Base-by-base conservation (phyloP, 257 asterid genomes). In the Pogostemon cablin region DNA sequence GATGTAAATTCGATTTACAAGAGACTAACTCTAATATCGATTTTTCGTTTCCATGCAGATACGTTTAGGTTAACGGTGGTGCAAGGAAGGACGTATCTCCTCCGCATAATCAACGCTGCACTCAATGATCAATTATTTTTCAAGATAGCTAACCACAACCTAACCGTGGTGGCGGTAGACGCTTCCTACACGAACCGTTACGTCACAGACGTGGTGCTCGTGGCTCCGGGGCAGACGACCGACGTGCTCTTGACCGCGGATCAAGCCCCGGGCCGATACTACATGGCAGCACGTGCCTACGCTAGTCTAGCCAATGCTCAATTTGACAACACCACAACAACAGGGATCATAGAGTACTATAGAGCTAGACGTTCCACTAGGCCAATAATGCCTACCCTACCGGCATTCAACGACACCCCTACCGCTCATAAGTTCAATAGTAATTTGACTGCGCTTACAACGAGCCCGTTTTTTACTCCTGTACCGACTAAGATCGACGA, bases 71-170 rank as follows among this genome's bases (percentile, higher is more conserved):
- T 90, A 8, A 74, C 65, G 0, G 95, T 87, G 55, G 77, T 68
- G 12, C 72, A 15, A 0, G 97, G 97, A 4, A 82, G 80, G 57
- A 86, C 93, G 0, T 90, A 90, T 65, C 91, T 90, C 41, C 81
- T 90, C 3, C 90, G 97, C 0, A 85, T 90, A 48, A 77, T 90
- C 88, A 90, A 90, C 59, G 95, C 91, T 78, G 96, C 95, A 58
- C 86, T 90, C 83, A 84, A 90, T 47, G 72, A 67, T 39, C 85
- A 87, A 6, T 67, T 83, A 0, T 90, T 86, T 53, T 90, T 83
- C 86, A 88, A 88, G 58, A 81, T 90, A 47, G 97, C 95, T 6
- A 72, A 85, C 5, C 97, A 90, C 71, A 80, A 82, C 5, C 35
- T 90, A 63, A 86, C 79, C 0, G 91, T 90, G 0, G 97, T 90